Evolutionary conservation across 177 flowering plant genomes (phyloP), one percentile per base, ranked within the genome.

Genomic region (Vitis hybrid): DNA sequence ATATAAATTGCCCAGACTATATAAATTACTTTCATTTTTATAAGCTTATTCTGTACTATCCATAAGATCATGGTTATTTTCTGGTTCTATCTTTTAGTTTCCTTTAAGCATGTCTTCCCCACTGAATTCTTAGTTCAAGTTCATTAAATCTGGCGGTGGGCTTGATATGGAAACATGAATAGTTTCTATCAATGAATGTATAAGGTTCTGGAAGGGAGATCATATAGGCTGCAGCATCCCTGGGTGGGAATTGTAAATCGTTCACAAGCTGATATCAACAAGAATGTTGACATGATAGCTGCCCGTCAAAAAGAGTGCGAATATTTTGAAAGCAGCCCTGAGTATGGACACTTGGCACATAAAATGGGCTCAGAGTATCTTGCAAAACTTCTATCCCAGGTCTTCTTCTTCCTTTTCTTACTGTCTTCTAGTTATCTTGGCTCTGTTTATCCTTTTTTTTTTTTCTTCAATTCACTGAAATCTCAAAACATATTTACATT

Each of bases 231-330:
- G 73, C 98, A 93, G 69, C 95, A 93, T 84, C 98, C 98, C 10
- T 93, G 97, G 98, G 97, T 93, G 72, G 98, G 98, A 72, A 87
- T 93, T 69, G 98, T 93, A 66, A 93, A 93, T 66, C 90, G 97
- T 64, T 93, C 98, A 63, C 98, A 93, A 84, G 92, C 92, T 74
- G 98, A 93, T 71, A 93, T 93, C 73, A 93, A 93, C 81, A 93
- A 85, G 78, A 90, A 90, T 74, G 94, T 91, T 76, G 92, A 94
- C 76, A 94, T 94, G 97, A 81, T 83, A 63, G 75, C 68, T 83
- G 98, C 98, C 62, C 96, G 97, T 63, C 76, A 84, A 52, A 91
- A 87, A 80, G 98, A 94, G 82, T 75, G 71, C 27, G 98, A 94
- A 78, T 94, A 94, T 75, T 94, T 94, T 77, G 85, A 88, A 75